A percentile compares a stretch with the other conserved stretches of the same genome.
phyloP scores from a whole-genome alignment of 2,329 filamentous ascomycete genomes.

The Beauveria caledonica region DNA sequence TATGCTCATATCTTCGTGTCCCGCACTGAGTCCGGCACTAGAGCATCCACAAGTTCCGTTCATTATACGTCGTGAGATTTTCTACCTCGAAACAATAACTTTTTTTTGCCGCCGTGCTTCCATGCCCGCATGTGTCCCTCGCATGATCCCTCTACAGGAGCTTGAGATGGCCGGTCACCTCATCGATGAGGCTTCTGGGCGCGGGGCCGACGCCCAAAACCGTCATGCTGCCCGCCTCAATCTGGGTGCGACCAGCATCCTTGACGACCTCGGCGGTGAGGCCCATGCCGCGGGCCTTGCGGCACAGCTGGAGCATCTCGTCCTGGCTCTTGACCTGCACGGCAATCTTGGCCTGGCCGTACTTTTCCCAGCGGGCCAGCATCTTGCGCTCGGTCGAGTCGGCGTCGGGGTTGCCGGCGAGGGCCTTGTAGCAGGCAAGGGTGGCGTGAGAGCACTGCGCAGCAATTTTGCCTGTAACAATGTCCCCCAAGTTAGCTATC shows the following conservation, averaged over 20 bases:
- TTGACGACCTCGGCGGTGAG: slow-evolving; percentile 84
- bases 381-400: slow-evolving; percentile 50
- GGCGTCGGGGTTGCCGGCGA: slow-evolving; percentile 48
- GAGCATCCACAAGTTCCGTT: background rate
- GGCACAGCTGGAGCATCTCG: slow-evolving; percentile 65
- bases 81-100: background rate
- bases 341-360: slow-evolving; percentile 89
- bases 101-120: background rate
- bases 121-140: background rate
- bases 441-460: slow-evolving; percentile 96
- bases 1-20: background rate
- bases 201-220: slow-evolving; percentile 79
- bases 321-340: slow-evolving; percentile 83
- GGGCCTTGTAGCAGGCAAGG: slow-evolving; percentile 89
- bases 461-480: slow-evolving; percentile 75
- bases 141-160: slow-evolving; percentile 49
- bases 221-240: slow-evolving; percentile 84
- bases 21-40: background rate
- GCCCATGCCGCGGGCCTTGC: slow-evolving; percentile 72
- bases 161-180: slow-evolving; percentile 79
- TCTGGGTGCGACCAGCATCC: slow-evolving; percentile 96
- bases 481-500: background rate
- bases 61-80: background rate
- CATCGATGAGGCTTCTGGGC: slow-evolving; percentile 78
- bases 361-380: slow-evolving; percentile 75